Conservation (phyloP, 2,329 filamentous ascomycete genomes). For the Cladosporium austrohemisphaericum region DNA sequence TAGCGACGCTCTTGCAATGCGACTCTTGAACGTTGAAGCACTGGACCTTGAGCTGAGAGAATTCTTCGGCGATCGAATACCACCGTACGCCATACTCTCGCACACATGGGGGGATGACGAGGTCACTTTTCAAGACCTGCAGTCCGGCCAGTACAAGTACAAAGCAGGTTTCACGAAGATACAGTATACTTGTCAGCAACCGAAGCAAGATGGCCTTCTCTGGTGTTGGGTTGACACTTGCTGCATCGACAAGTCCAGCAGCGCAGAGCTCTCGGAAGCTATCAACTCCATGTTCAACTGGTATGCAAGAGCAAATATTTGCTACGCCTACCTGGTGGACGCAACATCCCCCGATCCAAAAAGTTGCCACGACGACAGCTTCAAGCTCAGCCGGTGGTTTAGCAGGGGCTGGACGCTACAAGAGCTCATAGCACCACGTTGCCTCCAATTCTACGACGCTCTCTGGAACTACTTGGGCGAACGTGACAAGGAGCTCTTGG, state of each 20-base stretch:
- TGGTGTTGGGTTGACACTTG: constrained; percentile 19
- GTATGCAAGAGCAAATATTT: constrained; percentile 9
- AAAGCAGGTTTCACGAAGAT: not conserved
- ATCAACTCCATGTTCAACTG: constrained; percentile 18
- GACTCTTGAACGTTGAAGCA: not conserved
- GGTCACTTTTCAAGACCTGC: constrained; percentile 9
- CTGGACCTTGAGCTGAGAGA: not conserved
- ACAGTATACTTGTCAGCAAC: not conserved
- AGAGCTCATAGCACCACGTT: constrained; percentile 16
- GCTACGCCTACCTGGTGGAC: constrained; percentile 16
- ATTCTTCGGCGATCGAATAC: constrained; percentile 1
- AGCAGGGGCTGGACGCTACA: constrained; percentile 18
- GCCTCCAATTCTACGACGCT: constrained; percentile 7
- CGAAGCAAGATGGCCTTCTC: not conserved
- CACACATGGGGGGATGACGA: constrained; percentile 12
- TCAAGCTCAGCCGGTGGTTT: constrained; percentile 13
- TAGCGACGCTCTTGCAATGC: too few relatives aligned
- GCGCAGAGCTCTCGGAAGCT: constrained; percentile 16
- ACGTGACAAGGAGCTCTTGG: not conserved
- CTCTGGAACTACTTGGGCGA: constrained; percentile 2
- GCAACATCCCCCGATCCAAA: not conserved
- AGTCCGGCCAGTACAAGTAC: not conserved
- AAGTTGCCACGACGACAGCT: not conserved
- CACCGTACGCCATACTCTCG: constrained; percentile 7
- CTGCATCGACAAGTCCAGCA: constrained; percentile 19